Evolutionary conservation across 2,329 filamentous ascomycete species (phyloP), one percentile per base, ranked within the genome.

Genomic region (Aspergillus transmontanensis): DNA sequence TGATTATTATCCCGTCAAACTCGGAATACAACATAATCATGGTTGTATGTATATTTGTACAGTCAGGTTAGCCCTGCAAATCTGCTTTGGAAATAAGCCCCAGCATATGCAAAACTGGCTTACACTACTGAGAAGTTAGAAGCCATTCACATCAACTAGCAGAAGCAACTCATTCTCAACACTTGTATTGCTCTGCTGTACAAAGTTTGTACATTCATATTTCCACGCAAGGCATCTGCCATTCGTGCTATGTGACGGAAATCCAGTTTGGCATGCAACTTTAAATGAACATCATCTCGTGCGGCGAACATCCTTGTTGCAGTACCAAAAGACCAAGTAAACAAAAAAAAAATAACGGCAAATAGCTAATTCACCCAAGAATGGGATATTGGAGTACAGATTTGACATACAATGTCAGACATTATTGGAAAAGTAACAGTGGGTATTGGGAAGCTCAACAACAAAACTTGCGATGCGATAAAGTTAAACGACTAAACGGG

Each of bases 191-290:
- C 32, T 39, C 26, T 51, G 28, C 30, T 51, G 9, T 51, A 55
- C 34, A 36, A 34, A 36, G 34, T 23, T 53, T 14, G 26, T 14
- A 19, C 32, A 36, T 58, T 26, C n/a, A n/a, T 50, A 46, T 1
- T 43, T 16, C 12, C 19, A 41, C 26, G 39, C 41, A 11, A 28
- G 36, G 12, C 19, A 30, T n/a, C 14, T 21, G 9, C 19, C 23
- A 58, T 48, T 12, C 3, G 51, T 32, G 30, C 41, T 61, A 53
- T 43, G 16, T 23, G 4, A 48, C 59, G 34, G 41, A 48, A 19
- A 36, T 12, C 9, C 41, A 21, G 41, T 58, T 60, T 63, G 61
- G 54, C 60, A 56, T n/a, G 21, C 58, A 63, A 60, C 54, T 45
- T 60, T 60, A 65, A 45, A 50, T 30, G 2, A 51, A 64, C 56